These are phyloP conservation scores for Zizania latifolia DNA, from an alignment of 176 grass and related monocot species.

Conservation along the genomic window DNA sequence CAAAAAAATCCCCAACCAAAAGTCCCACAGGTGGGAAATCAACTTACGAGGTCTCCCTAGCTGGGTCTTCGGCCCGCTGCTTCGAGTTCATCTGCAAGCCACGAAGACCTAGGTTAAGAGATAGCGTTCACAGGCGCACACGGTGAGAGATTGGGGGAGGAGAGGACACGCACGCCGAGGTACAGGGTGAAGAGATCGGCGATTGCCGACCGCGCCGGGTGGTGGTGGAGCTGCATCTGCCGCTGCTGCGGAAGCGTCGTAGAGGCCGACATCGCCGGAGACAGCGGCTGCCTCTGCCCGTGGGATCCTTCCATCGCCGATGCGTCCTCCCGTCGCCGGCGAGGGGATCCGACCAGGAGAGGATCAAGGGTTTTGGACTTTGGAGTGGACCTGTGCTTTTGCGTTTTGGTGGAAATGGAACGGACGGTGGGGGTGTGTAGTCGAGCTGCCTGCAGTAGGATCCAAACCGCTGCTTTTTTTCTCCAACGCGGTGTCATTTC, in stretches of 20 bases:
- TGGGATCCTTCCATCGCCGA: slow-evolving; percentile 34
- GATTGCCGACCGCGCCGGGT: slow-evolving; percentile 61
- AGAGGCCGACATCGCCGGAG: slow-evolving; percentile 35
- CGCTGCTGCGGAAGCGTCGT: slow-evolving; percentile 28
- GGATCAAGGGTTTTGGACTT: slow-evolving; percentile 29
- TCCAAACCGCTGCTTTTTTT: background rate
- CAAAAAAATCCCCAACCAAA: background rate
- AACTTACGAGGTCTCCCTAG: slow-evolving; percentile 66
- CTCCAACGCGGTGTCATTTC: too few species aligned
- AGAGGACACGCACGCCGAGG: slow-evolving; percentile 58
- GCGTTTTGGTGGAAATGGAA: background rate
- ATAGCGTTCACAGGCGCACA: background rate
- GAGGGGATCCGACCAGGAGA: slow-evolving; percentile 2
- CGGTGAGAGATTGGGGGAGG: background rate
- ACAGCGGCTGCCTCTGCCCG: slow-evolving; percentile 46
- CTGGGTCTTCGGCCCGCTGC: slow-evolving; percentile 63
- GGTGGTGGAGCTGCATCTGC: slow-evolving; percentile 59
- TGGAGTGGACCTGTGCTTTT: background rate
- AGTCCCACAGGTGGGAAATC: background rate
- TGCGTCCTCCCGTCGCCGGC: slow-evolving; percentile 6
- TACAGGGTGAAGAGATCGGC: slow-evolving; percentile 92
- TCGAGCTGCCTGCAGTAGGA: background rate
- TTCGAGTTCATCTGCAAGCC: slow-evolving; percentile 70
- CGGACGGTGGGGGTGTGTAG: slow-evolving; percentile 6
- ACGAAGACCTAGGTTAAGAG: slow-evolving; percentile 16